Evolutionary conservation across 2,329 filamentous ascomycete genomes (phyloP), one percentile per base, ranked within the genome.

Genomic region (Leptoxyphium fumago): DNA sequence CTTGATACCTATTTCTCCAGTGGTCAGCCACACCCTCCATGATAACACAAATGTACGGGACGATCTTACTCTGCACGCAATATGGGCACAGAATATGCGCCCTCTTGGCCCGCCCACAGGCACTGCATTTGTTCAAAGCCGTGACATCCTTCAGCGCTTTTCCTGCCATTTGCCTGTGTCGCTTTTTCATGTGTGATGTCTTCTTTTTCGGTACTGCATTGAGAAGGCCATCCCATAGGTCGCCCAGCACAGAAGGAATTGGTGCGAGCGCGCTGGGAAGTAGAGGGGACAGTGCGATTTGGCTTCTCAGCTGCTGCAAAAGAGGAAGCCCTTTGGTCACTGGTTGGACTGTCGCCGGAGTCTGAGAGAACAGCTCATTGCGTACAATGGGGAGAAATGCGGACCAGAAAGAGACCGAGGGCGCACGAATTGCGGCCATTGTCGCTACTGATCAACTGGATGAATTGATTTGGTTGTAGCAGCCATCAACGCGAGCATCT

Each of bases 131-230:
- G 68, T 87, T 94, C 54, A 98, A 67, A 43, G 77, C 76, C 50
- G 82, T 91, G 46, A 94, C 79, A 61, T 98, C 91, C 68, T 94
- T 84, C 55, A 98, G 66, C 39, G 80, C 89, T 69, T 98, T 98
- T 58, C 91, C 91, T 18, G 88, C 89, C 80, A 96, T 83, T 61
- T 94, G 87, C 57, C 93, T 78, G 60, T 87, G 81, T 55, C 91
- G 77, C 73, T 87, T 94, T 71, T 91, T 94, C 71, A 85, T 85
- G 64, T 98, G 86, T 38, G 89, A 95, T 29, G 87, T 93, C 76
- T 96, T 98, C 71, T 94, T 96, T 75, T 98, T 98, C 5, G 91
- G 91, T 13, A 96, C 91, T 1, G 91, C 91, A 52, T 80, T 80
- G 53, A 98, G 72, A 39, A 98, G 76, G 5, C 84, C 87, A 54